Evolutionary conservation across 2,329 filamentous ascomycete genomes (phyloP).

Genomic region (Calonectria crousiana): DNA sequence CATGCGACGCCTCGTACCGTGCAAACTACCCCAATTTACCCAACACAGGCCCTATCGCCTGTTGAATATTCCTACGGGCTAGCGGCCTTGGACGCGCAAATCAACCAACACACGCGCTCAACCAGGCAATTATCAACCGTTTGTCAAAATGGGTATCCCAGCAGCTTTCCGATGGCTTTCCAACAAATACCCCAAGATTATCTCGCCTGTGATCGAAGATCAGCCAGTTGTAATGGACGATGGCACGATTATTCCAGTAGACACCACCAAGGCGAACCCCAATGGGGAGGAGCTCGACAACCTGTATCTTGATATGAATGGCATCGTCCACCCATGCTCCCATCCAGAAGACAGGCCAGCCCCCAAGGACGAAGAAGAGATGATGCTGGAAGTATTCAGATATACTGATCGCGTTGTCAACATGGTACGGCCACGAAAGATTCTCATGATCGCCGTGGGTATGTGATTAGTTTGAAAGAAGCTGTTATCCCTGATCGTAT

Average conservation of each 20-base stretch:
- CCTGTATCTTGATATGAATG: slow-evolving; percentile 98
- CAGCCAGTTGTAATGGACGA: slow-evolving; percentile 82
- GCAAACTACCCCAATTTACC: neutral
- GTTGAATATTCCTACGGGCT: neutral
- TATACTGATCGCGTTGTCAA: slow-evolving; percentile 99
- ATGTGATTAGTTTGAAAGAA: slow-evolving; percentile 49
- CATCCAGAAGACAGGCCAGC: slow-evolving; percentile 95
- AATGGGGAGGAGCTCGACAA: slow-evolving; percentile 99
- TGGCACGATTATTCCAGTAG: slow-evolving; percentile 86
- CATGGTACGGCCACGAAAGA: slow-evolving; percentile 96
- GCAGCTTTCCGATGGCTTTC: slow-evolving; percentile 97
- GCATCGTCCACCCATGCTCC: slow-evolving; percentile 98
- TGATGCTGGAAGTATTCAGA: slow-evolving; percentile 98
- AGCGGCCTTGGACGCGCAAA: slow-evolving; percentile 16
- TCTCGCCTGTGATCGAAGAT: slow-evolving; percentile 91
- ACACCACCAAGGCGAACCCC: slow-evolving; percentile 87
- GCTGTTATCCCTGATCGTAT: neutral
- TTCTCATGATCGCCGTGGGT: slow-evolving; percentile 98
- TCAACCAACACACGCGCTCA: slow-evolving; percentile 16
- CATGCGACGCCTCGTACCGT: slow-evolving; percentile 23
- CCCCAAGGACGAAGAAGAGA: slow-evolving; percentile 95
- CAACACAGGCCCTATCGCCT: slow-evolving; percentile 18
- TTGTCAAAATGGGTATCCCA: slow-evolving; percentile 86
- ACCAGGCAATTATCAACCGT: neutral
- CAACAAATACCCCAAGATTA: slow-evolving; percentile 97